A percentile compares a stretch with the other conserved stretches of the same genome.
Evolutionary conservation across 2,329 filamentous ascomycete genomes (phyloP).

Genomic region (Exophiala calicioides): DNA sequence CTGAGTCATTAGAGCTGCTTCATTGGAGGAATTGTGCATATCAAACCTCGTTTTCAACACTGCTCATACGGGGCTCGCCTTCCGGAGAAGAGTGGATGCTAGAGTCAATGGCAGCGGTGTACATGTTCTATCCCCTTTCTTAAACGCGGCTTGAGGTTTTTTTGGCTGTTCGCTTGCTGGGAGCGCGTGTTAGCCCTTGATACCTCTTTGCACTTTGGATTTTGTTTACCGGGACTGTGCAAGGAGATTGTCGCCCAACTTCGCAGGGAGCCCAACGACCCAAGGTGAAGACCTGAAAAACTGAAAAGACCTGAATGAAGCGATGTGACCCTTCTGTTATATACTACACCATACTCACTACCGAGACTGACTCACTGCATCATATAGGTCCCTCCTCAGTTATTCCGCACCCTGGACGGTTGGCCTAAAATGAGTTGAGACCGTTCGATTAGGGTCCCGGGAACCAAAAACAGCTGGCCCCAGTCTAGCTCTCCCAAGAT

Average conservation of each 20-base stretch:
- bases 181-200: constrained; percentile 3
- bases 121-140: constrained; percentile 14
- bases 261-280: constrained; percentile 14
- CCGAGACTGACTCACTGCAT: not conserved
- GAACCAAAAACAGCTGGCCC: constrained; percentile 5
- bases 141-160: not conserved
- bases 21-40: constrained; percentile 25
- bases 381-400: no score
- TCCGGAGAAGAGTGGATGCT: constrained; percentile 8
- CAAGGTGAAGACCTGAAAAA: constrained; percentile 27
- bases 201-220: constrained; percentile 1
- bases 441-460: not conserved
- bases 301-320: constrained; percentile 32
- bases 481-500: not conserved
- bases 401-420: not conserved
- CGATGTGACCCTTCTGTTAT: no score
- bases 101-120: constrained; percentile 29
- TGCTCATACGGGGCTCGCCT: constrained; percentile 27
- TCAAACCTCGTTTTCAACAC: constrained; percentile 12
- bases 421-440: constrained; percentile 2
- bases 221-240: constrained; percentile 1
- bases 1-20: constrained; percentile 5
- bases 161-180: constrained; percentile 13
- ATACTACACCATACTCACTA: no score
- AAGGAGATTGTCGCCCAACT: constrained; percentile 1